Evolutionary conservation across 768 basidiomycete species (phyloP), one percentile per base, ranked within the genome.

Genomic region (Pleurotus ostreatus): DNA sequence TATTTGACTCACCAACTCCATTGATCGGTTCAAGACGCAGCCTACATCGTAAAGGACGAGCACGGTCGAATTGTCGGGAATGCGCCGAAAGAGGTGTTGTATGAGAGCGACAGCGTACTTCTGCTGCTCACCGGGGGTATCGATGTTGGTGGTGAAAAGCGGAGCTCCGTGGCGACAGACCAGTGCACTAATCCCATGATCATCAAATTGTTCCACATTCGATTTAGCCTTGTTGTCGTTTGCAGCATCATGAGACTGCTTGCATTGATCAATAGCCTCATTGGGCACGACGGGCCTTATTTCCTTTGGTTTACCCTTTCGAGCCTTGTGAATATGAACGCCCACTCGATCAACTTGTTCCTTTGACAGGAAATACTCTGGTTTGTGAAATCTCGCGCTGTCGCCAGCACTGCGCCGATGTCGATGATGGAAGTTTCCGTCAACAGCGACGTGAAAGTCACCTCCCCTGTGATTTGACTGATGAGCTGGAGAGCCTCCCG

Each of bases 151-250:
- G 5, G 70, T 38, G 18, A 65, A 70, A 0, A 74, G 41, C 0
- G 67, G 66, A 7, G 66, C 62, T 48, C 72, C 68, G 49, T 72
- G 71, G 11, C 60, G 55, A 59, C 74, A 72, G 1, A 74, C 64
- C 1, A 73, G 58, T 0, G 59, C 64, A 66, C 72, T 71, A n/a
- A 71, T 43, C 0, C 68, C 68, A 0, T 60, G 69, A 43, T 71
- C 67, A n/a, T 63, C 57, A 30, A 60, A 61, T 18, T 46, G 45
- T n/a, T 61, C 44, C 18, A 39, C 55, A 20, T 46, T 58, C 0
- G 60, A 49, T 18, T 62, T 65, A 46, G 53, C 46, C 20, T 69
- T 61, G 41, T 62, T 59, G 8, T 64, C 65, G 54, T 71, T 49
- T 0, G 67, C 65, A 12, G 68, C 69, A 16, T 66, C 58, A 41